Evolutionary conservation across 148 eudicot species (phyloP).

Genomic region (Gaultheria prostrata): DNA sequence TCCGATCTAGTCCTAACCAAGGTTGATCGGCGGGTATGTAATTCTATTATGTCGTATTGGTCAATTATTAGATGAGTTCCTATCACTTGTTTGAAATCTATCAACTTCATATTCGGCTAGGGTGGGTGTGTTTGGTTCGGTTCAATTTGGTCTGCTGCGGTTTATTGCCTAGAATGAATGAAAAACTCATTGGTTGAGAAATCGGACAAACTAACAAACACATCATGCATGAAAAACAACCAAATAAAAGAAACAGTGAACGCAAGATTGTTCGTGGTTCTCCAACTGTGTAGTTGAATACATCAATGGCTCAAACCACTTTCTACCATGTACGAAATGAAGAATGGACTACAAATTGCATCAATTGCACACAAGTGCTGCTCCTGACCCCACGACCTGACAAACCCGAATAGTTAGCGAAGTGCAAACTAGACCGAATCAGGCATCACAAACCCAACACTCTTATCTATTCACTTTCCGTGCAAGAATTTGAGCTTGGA

Average conservation of each 20-base stretch:
- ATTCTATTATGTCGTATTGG: not conserved
- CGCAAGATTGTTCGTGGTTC: not conserved
- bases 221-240: not conserved
- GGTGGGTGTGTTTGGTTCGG: not conserved
- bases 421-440: not conserved
- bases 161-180: not conserved
- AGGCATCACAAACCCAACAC: not conserved
- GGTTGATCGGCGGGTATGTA: conserved; percentile 78
- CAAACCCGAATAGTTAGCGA: not conserved
- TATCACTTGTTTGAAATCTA: not conserved
- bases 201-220: not conserved
- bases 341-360: not conserved
- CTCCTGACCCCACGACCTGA: not conserved
- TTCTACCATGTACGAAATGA: not conserved
- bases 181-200: not conserved
- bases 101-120: not conserved
- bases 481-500: not conserved
- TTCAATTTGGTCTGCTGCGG: not conserved
- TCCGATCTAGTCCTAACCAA: conserved; percentile 86
- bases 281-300: not conserved
- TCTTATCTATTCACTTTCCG: not conserved
- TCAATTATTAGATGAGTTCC: not conserved
- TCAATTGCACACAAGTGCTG: not conserved
- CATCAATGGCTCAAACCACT: not conserved
- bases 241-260: not conserved